Conservation (phyloP, 2,329 filamentous ascomycete species). For the Chaetothyriales sp. region DNA sequence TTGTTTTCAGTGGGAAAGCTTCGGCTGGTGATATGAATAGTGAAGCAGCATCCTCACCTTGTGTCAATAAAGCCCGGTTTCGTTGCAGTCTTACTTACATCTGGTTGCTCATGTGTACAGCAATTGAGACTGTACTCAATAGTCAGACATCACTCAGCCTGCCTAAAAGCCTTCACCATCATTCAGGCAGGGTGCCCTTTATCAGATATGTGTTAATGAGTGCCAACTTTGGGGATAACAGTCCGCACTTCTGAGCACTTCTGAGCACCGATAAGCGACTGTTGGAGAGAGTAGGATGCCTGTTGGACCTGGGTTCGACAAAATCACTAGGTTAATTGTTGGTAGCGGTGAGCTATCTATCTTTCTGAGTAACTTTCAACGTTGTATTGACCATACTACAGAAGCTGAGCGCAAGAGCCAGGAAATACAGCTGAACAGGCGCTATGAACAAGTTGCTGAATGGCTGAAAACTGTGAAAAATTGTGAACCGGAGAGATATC, state of each 20-base stretch:
- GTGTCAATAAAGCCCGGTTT: too few relatives aligned
- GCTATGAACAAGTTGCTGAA: not conserved
- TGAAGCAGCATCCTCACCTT: too few relatives aligned
- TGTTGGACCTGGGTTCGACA: slow-evolving; percentile 1
- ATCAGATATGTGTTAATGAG: too few relatives aligned
- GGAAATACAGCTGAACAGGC: not conserved
- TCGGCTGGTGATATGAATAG: too few relatives aligned
- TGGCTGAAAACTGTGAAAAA: not conserved
- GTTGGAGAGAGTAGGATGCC: not conserved
- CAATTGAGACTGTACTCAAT: not conserved
- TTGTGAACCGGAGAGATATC: too few relatives aligned
- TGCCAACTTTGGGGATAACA: too few relatives aligned
- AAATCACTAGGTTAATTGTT: slow-evolving; percentile 7
- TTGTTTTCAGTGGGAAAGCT: too few relatives aligned
- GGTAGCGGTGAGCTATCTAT: slow-evolving; percentile 8
- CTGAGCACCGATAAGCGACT: not conserved
- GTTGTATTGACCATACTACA: not conserved
- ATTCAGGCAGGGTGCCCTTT: not conserved
- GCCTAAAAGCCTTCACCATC: not conserved
- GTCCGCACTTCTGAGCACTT: too few relatives aligned
- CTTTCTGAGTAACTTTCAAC: not conserved
- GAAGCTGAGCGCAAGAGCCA: not conserved
- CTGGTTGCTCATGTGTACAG: not conserved
- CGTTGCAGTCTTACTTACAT: too few relatives aligned
- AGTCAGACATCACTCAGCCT: not conserved